Base-by-base conservation (phyloP, 78 protist genomes). In the Monosiga brevicollis region DNA sequence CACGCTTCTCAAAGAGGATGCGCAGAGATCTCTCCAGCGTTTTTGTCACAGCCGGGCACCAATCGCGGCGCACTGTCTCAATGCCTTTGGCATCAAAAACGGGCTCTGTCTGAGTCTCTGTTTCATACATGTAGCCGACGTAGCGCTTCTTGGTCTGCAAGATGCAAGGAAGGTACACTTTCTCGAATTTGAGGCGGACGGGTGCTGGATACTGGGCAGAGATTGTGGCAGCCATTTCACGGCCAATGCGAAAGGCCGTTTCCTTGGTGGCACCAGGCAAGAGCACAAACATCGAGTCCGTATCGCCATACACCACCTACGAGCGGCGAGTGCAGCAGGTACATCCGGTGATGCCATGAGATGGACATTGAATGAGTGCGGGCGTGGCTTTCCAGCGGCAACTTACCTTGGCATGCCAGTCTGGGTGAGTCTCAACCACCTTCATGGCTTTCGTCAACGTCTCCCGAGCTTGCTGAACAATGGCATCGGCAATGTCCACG, bases 231-330 rank as follows among this genome's bases (percentile, higher is more conserved):
- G 94, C 96, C 2, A 98, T 94, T 39, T 81, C 88, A 23, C 71
- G 83, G 23, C 94, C 98, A 34, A 95, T 42, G 20, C 24, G 77
- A 79, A 95, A 94, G 1, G 98, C 97, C 34, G 87, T 88, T 24
- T 79, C 93, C 34, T 79, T 23, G 1, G 94, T 54, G 0, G 83
- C 81, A 1, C 97, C 98, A 1, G 87, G 86, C 37, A 95, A 23
- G 22, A 74, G 72, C 35, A 98, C 94, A 84, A 98, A 98, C 62
- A 98, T 42, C 42, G 94, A 87, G 92, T 98, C 99, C 15, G 99
- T 98, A 83, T 97, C 99, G 34, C 99, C 99, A 88, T 98, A 98
- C 35, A 98, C 91, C 20, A 98, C 97, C 39, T 80, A 26, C 24
- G n/a, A 23, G 34, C n/a, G n/a, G n/a, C n/a, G n/a, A n/a, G n/a